Evolutionary conservation across 805 yeast genomes (phyloP), one percentile per base, ranked within the genome.

Genomic region (Cyberlindnera veronae): DNA sequence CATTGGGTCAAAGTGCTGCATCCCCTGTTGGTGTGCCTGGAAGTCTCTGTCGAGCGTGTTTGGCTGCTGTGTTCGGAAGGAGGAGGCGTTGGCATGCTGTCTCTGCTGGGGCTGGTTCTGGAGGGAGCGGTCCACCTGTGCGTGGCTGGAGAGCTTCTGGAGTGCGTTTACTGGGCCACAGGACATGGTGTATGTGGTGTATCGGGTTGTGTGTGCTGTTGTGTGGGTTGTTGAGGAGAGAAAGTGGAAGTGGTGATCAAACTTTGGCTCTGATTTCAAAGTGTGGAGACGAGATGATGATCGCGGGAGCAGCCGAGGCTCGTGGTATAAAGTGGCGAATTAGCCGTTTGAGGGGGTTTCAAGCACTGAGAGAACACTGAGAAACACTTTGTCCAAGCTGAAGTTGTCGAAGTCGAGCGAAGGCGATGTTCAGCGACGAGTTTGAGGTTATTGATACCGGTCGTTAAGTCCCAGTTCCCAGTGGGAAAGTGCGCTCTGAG

Each of bases 81-180:
- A 33, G 12, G 40, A 26, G 18, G 34, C 16, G 13, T 21, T 29
- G 22, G 36, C 34, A 22, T 24, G 42, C 23, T 32, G 38, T 39
- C 50, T 29, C 26, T 35, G 41, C 31, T 38, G 45, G 14, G 45
- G 43, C 13, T 38, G 57, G 7, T 51, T 54, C 9, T 54, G 57
- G 10, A 51, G 45, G 0, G 59, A 55, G 19, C 59, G 48, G 28
- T 55, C 59, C 20, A 50, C 49, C 28, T 53, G 55, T 3, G 55
- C 11, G 29, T 53, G 55, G 32, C 39, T 42, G 3, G 53, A 39
- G 22, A 55, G 49, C 35, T 55, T 48, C 39, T 53, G 55, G 5
- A 55, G 41, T 2, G 59, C 47, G 41, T 53, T 55, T 4, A 50
- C 39, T 28, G 59, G 59, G 13, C 57, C 59, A 42, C 59, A 55